Percentiles rank a stretch among this genome's conserved stretches.
Conservation (phyloP, 2,329 filamentous ascomycete species). For the Nemania bipapillata region DNA sequence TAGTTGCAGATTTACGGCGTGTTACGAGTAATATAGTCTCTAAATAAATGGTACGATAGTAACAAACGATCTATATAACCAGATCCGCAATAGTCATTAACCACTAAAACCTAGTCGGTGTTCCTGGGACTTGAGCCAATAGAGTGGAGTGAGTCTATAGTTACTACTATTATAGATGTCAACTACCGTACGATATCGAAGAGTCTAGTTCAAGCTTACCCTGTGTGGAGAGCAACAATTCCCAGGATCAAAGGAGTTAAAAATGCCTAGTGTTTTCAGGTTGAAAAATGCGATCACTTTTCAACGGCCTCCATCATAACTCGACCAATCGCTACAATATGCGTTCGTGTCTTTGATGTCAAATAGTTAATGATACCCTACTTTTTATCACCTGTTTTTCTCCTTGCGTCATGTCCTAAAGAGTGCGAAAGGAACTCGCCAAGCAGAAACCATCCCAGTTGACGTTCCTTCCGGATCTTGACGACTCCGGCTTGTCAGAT, state of each 20-base stretch:
- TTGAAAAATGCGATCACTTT: neutral
- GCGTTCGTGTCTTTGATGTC: neutral
- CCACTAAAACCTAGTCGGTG: neutral
- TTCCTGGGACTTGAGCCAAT: neutral
- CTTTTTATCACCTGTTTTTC: neutral
- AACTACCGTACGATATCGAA: neutral
- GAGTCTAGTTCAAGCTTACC: neutral
- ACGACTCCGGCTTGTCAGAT: slow-evolving; percentile 6
- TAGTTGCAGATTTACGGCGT: too few relatives aligned
- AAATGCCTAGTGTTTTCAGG: neutral
- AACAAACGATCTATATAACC: neutral
- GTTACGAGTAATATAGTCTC: neutral
- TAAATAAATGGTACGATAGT: neutral
- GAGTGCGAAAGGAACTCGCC: neutral
- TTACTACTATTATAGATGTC: too few relatives aligned
- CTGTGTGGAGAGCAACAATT: neutral
- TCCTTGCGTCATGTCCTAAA: neutral
- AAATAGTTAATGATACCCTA: neutral
- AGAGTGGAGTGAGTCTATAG: too few relatives aligned
- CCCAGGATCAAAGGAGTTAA: neutral
- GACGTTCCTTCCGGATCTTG: slow-evolving; percentile 8
- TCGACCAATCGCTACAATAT: neutral
- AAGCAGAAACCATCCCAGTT: neutral
- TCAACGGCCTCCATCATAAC: neutral
- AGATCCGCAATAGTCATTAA: neutral